Conservation (phyloP, 768 basidiomycete species). For the Nidula microcarpa region DNA sequence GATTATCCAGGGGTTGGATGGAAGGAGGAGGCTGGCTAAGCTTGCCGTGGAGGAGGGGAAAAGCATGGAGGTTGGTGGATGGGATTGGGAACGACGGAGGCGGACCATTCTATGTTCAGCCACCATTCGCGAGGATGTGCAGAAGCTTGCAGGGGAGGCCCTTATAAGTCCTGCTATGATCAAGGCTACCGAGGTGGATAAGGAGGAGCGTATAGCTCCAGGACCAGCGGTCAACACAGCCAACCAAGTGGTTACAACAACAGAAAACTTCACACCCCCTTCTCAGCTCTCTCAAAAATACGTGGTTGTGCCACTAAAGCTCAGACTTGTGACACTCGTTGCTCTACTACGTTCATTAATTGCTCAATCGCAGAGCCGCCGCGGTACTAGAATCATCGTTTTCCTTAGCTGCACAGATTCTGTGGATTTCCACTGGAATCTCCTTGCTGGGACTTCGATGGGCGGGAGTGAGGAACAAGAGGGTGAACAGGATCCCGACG, state of each 20-base stretch:
- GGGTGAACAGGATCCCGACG: conserved; percentile 15
- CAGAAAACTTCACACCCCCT: conserved; percentile 84
- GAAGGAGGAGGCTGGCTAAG: conserved; percentile 68
- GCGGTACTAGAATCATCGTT: conserved; percentile 79
- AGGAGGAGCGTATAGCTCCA: conserved; percentile 15
- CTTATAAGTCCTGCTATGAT: conserved; percentile 79
- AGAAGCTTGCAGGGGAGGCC: conserved; percentile 84
- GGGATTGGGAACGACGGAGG: conserved; percentile 78
- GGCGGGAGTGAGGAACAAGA: conserved; percentile 12
- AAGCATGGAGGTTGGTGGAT: conserved; percentile 72
- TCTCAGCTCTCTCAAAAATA: conserved; percentile 92
- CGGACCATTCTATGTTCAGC: conserved; percentile 95
- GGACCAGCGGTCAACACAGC: conserved; percentile 10
- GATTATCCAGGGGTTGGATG: conserved; percentile 85
- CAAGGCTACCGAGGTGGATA: conserved; percentile 62
- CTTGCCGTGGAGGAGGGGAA: conserved; percentile 66
- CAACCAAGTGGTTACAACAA: conserved; percentile 11
- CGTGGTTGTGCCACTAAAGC: conserved; percentile 84
- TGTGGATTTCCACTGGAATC: conserved; percentile 93
- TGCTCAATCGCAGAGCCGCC: conserved; percentile 48
- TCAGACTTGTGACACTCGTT: conserved; percentile 89
- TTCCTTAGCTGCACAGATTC: conserved; percentile 98
- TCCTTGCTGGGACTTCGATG: conserved; percentile 76
- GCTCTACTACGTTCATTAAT: conserved; percentile 83
- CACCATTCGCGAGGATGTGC: conserved; percentile 92